Percentiles rank a stretch among this genome's conserved stretches.
Evolutionary conservation across 1,284 basidiomycete species (phyloP).

Genomic region (Xerocomus minutiporus): DNA sequence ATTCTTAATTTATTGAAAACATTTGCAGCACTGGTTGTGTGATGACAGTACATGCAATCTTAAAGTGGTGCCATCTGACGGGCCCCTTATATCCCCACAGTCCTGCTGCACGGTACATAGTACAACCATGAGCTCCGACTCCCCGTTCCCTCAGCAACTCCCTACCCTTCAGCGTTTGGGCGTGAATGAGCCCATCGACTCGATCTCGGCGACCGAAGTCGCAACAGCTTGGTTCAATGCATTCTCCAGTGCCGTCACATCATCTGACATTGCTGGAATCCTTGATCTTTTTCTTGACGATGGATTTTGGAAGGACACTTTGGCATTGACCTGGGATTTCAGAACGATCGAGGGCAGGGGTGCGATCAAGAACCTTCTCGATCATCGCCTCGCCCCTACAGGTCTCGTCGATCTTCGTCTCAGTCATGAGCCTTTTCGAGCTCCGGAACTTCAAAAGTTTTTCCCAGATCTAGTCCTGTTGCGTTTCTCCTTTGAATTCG

Average conservation of each 20-base stretch:
- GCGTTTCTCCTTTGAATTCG: constrained; percentile 24
- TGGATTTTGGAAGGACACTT: constrained; percentile 29
- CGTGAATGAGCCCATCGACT: constrained; percentile 18
- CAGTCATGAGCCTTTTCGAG: constrained; percentile 12
- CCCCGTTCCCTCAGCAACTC: constrained; percentile 22
- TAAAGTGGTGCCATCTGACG: not conserved
- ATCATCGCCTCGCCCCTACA: constrained; percentile 31
- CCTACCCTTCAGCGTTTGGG: constrained; percentile 29
- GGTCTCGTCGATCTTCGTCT: constrained; percentile 26
- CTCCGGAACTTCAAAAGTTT: constrained; percentile 21
- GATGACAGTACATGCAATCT: not conserved
- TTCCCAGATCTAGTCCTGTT: constrained; percentile 26
- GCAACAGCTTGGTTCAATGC: constrained; percentile 30
- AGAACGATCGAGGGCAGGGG: constrained; percentile 24
- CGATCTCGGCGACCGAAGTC: constrained; percentile 19
- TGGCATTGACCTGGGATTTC: constrained; percentile 31
- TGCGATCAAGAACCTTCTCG: constrained; percentile 22
- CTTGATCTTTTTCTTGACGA: constrained; percentile 28
- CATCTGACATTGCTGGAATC: constrained; percentile 22
- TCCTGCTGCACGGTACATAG: not conserved
- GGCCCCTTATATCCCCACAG: not conserved
- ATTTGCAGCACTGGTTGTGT: not conserved
- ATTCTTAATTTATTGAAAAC: not conserved
- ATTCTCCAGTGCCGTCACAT: constrained; percentile 31
- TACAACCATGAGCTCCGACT: constrained; percentile 18